Percentiles rank a stretch among this genome's conserved stretches.
Evolutionary conservation across 495 filamentous ascomycete species (phyloP).

Genomic region (Bryoglossum gracile): DNA sequence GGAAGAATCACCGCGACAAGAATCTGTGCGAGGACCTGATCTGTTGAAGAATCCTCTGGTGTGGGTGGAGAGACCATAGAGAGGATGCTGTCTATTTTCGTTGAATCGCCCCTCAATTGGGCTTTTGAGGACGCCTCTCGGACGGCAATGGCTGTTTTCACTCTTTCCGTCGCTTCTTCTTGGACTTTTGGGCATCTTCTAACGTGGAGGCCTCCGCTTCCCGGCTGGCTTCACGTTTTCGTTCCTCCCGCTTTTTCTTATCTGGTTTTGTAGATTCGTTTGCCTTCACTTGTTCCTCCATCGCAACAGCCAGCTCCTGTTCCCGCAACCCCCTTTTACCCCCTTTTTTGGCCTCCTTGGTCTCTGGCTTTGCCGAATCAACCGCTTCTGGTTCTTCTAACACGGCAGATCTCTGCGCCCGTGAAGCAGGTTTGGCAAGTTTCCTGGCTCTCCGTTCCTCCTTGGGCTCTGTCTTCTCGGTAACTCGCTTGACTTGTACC

Average conservation of each 20-base stretch:
- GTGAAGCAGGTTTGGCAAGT: conserved; percentile 29
- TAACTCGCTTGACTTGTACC: conserved; percentile 28
- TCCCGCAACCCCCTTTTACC: no score
- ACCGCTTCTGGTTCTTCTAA: conserved; percentile 18
- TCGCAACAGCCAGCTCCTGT: no score
- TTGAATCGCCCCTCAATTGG: no score
- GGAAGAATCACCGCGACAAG: no score
- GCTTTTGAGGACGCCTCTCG: no score
- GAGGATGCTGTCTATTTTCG: no score
- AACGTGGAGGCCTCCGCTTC: conserved; percentile 28
- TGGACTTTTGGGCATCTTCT: conserved; percentile 1
- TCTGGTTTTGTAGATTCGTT: conserved; percentile 14
- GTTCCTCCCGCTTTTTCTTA: conserved; percentile 31
- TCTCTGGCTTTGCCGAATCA: conserved; percentile 18
- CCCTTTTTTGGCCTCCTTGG: no score
- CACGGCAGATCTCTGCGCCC: conserved; percentile 14
- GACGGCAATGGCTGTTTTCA: no score
- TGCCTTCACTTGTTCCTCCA: neutral
- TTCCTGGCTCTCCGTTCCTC: conserved; percentile 32
- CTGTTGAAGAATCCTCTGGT: no score
- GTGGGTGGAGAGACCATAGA: no score
- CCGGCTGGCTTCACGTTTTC: conserved; percentile 33
- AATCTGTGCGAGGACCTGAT: no score
- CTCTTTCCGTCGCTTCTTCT: conserved; percentile 23
- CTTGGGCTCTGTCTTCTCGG: conserved; percentile 28